A percentile compares a stretch with the other conserved stretches of the same genome.
Evolutionary conservation across 805 yeast species (phyloP).

Genomic region (Ogataea neopini): DNA sequence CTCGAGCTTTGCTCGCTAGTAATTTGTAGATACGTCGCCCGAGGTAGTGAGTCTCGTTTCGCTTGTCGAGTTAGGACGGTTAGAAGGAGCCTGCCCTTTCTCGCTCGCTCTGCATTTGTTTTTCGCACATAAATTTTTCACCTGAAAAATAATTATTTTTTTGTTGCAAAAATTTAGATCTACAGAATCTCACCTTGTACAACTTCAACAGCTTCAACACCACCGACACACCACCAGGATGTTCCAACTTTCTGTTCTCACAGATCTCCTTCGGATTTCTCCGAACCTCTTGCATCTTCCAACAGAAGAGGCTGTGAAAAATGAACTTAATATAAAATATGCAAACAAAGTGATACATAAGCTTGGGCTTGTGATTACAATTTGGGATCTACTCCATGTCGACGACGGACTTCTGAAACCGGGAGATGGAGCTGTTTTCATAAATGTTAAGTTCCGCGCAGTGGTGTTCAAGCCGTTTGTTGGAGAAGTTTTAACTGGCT

Average conservation of each 20-base stretch:
- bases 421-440: constrained; percentile 90
- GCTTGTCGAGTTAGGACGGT: too few relatives aligned
- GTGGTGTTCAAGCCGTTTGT: constrained; percentile 91
- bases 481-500: constrained; percentile 90
- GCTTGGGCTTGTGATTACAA: constrained; percentile 78
- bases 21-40: too few relatives aligned
- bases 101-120: not conserved
- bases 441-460: constrained; percentile 71
- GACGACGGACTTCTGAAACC: constrained; percentile 90
- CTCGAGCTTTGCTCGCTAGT: too few relatives aligned
- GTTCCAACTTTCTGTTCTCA: constrained; percentile 81
- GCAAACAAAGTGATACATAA: constrained; percentile 83
- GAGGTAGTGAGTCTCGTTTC: too few relatives aligned
- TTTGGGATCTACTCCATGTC: constrained; percentile 80
- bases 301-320: constrained; percentile 68
- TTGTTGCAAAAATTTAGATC: too few relatives aligned
- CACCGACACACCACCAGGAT: too few relatives aligned
- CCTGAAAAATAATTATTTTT: too few relatives aligned
- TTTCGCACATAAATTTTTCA: not conserved
- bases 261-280: constrained; percentile 85
- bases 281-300: constrained; percentile 81
- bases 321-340: constrained; percentile 81
- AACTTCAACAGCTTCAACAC: too few relatives aligned
- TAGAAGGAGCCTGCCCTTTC: too few relatives aligned
- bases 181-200: too few relatives aligned